Evolutionary conservation across 257 asterid species (phyloP), one percentile per base, ranked within the genome.

Genomic region (Linaria vulgaris): DNA sequence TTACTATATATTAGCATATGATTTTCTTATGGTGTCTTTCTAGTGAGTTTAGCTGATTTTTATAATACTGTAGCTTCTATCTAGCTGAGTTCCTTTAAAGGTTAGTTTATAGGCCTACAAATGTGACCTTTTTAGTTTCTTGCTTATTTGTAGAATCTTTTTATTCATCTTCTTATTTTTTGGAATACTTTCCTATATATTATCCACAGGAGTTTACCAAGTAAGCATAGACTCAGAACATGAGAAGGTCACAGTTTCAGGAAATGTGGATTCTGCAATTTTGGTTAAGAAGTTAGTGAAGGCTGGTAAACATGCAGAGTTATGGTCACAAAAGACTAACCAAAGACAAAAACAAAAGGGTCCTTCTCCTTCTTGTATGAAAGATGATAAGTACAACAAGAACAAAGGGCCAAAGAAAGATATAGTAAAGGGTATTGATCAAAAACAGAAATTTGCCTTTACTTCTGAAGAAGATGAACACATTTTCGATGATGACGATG

Each of bases 271-370:
- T 66, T 64, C 91, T 37, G 74, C 67, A 6, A 61, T 80, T 1
- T 64, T 89, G 31, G 70, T 89, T 37, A 89, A 81, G 79, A 89
- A 75, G 69, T 27, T 89, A 34, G 67, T 73, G 2, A 80, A 54
- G 61, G 83, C 83, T 58, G 94, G 94, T 4, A 89, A 89, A 56
- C 82, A 84, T 53, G 89, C 96, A 23, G 96, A 89, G 73, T 79
- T 75, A 12, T 89, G 94, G 94, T 62, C 83, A 8, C 81, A 71
- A 20, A 84, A 74, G 43, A 5, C 54, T 6, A 76, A 21, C 52
- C 94, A 54, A 25, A 25, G 15, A 41, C 59, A 23, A 53, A 44
- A 44, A 14, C 49, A 71, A 74, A 82, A 79, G 43, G 90, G 78
- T 34, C 1, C 41, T 34, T 4, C 5, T 34, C 1, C 41, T 34